phyloP scores from a whole-genome alignment of 345 rosid species.

The Brassica carinata region DNA sequence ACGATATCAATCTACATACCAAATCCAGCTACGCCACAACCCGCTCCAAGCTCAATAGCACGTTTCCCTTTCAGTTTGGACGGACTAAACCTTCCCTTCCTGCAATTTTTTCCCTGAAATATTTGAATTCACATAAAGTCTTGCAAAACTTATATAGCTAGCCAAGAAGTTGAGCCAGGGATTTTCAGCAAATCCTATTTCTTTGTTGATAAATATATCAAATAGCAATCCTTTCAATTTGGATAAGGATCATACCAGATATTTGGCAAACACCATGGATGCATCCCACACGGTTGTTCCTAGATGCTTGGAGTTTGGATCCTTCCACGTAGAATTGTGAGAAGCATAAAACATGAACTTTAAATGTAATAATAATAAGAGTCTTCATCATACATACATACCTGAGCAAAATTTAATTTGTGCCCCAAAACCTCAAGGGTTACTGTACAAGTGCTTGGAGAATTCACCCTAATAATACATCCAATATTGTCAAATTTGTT shows the following conservation, averaged over 20 bases:
- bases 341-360: constrained; percentile 5
- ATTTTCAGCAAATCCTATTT: no score
- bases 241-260: constrained; percentile 53
- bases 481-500: constrained; percentile 4
- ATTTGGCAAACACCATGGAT: constrained; percentile 86
- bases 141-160: background rate
- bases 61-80: constrained; percentile 90
- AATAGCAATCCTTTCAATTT: no score
- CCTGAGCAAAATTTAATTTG: constrained; percentile 75
- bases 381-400: constrained; percentile 30
- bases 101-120: constrained; percentile 79
- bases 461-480: constrained; percentile 58
- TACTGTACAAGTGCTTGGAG: constrained; percentile 71
- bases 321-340: constrained; percentile 48
- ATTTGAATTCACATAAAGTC: background rate
- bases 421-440: constrained; percentile 74
- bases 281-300: constrained; percentile 99
- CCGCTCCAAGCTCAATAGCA: constrained; percentile 91
- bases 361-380: background rate
- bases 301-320: constrained; percentile 92
- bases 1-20: constrained; percentile 55
- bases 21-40: constrained; percentile 96
- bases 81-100: constrained; percentile 80
- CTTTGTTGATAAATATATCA: no score
- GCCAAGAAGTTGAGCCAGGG: no score